Base-by-base conservation (phyloP, 495 filamentous ascomycete species). In the Tuber calosporum region DNA sequence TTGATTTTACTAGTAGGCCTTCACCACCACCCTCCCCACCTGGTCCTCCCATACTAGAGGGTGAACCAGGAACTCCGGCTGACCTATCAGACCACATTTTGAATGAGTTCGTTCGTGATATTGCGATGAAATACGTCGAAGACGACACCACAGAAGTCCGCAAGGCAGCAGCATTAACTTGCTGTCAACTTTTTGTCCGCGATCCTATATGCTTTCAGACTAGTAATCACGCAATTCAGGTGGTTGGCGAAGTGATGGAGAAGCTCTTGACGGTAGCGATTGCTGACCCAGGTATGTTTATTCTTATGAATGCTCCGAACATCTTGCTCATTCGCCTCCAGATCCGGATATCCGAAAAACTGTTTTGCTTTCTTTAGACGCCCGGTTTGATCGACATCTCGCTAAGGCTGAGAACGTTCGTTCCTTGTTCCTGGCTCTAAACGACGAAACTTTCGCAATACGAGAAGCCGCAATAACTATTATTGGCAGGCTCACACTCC, bases 131-230 rank as follows among this genome's bases (percentile, higher is more conserved):
- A 82, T 99, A 96, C 75, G 94, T 97, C 69, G 94, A 98, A 79
- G 94, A 94, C 73, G 93, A 97, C 74, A 96, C 96, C 79, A 88
- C 92, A 0, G 92, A 96, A 73, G 96, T 97, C 71, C 90, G 95
- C 72, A 94, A 96, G 82, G 94, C 94, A 19, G 93, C 95, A 19
- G 94, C 96, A 42, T 86, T 99, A 73, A 99, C 96, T 37, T 97
- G 96, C 83, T 99, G 95, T 81, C 95, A 99, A 79, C 87, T 99
- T 58, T 97, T 97, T 79, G 92, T 97, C 15, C 88, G 91, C 73
- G 95, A 99, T 81, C 96, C 96, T 0, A 97, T 98, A 78, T 94
- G 97, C 77, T 93, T 97, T 79, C 95, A 99, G 80, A 98, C 94
- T 7, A 98, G 95, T 80, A 90, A 91, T 72, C 95, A 99, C 81